Base-by-base conservation (phyloP, 2,329 filamentous ascomycete species). In the Diaporthe citriasiana region DNA sequence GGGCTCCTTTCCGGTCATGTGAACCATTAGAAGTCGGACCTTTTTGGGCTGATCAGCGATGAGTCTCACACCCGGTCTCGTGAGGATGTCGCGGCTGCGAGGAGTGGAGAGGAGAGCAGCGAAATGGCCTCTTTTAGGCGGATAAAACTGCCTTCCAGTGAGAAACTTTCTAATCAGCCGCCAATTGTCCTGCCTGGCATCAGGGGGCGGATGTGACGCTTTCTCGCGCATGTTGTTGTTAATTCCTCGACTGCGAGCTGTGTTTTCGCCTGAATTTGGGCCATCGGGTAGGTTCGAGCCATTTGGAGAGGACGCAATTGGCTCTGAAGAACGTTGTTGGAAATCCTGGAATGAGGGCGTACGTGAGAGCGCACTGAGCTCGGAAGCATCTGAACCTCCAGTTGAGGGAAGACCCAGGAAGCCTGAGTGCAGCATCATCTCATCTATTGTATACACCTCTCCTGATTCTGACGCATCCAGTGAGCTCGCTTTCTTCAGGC, bases 1-100 rank as follows among this genome's bases (percentile, higher is more conserved):
- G 2, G 65, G n/a, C n/a, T 74, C 70, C 3, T 25, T 3, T 1
- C 73, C 73, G 22, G 50, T 33, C 4, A 74, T 57, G 47, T 74
- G 73, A 1, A 65, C 73, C 17, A 73, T 66, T 9, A 74, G 70
- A 9, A 73, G 12, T 22, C 47, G 47, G 7, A 70, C 65, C 17
- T 69, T 72, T 7, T 66, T 73, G 3, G 73, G 70, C 10, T 35
- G 27, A 3, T 30, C 22, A 0, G 72, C 42, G 25, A n/a, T 17
- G 10, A 74, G 42, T 17, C 19, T 47, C 30, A 27, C 10, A 1
- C 40, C 63, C 19, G 66, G 12, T 9, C 59, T 47, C 1, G 30
- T 4, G 1, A 17, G 19, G 1, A 74, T 63, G 8, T 70, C 50
- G 6, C 70, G 47, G 10, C 1, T 45, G 33, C 73, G 70, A 4